phyloP scores from a whole-genome alignment of 768 basidiomycete species.

The Tylopilus subfusipes region DNA sequence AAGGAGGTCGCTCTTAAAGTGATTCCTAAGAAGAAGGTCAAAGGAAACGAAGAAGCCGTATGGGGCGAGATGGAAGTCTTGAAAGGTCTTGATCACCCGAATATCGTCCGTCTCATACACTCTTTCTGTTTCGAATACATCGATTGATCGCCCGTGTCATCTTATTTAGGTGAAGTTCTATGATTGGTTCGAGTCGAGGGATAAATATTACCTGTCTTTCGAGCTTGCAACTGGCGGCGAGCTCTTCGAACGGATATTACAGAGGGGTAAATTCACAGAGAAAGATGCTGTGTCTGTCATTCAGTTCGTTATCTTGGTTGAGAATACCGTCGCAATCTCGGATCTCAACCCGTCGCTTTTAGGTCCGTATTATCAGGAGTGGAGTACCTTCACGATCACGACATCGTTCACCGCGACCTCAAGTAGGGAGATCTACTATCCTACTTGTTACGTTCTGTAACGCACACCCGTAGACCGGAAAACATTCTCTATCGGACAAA shows the following conservation, averaged over 20 bases:
- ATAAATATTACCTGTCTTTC: constrained; percentile 94
- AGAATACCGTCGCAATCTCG: neutral
- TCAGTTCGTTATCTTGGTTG: constrained; percentile 41
- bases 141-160: neutral
- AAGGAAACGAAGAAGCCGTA: constrained; percentile 83
- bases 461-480: constrained; percentile 62
- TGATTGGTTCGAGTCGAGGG: constrained; percentile 92
- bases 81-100: constrained; percentile 84
- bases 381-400: constrained; percentile 84
- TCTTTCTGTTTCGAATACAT: neutral
- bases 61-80: constrained; percentile 95
- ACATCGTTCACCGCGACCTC: constrained; percentile 94
- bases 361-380: constrained; percentile 86
- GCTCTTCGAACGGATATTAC: constrained; percentile 83
- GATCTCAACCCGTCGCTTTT: neutral
- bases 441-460: neutral
- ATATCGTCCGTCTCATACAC: constrained; percentile 59
- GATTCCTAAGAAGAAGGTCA: constrained; percentile 94
- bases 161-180: constrained; percentile 83
- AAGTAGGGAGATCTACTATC: constrained; percentile 50
- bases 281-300: constrained; percentile 80
- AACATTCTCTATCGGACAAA: constrained; percentile 90
- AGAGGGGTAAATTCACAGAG: constrained; percentile 91
- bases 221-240: constrained; percentile 95
- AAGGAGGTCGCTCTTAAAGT: constrained; percentile 86